These are phyloP conservation scores for Lablab purpureus DNA, from an alignment of 306 rosid species.

Conservation along the genomic window DNA sequence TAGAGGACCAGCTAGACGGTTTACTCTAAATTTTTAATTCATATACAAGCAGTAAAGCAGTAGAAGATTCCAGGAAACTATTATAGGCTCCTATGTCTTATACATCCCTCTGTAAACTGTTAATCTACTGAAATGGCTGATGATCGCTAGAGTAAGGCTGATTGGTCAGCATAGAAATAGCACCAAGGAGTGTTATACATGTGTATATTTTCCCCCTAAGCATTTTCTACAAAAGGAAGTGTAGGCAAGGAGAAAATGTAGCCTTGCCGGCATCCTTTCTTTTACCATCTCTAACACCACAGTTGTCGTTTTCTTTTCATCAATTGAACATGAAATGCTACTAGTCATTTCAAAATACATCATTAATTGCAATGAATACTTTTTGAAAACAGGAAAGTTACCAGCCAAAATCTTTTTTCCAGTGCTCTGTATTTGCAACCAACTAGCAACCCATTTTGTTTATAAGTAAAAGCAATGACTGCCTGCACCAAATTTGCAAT, in stretches of 20 bases:
- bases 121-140: constrained; percentile 4
- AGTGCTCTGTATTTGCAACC: constrained; percentile 88
- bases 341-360: neutral
- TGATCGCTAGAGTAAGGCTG: constrained; percentile 6
- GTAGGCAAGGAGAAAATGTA: neutral
- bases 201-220: neutral
- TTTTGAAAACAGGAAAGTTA: constrained; percentile 43
- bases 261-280: neutral
- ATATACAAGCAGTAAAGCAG: constrained; percentile 11
- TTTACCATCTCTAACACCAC: neutral
- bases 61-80: constrained; percentile 10
- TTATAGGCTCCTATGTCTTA: neutral
- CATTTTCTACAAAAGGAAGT: constrained; percentile 9
- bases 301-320: constrained; percentile 7
- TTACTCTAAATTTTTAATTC: constrained; percentile 3
- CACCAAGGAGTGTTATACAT: neutral
- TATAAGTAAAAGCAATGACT: constrained; percentile 83
- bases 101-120: neutral
- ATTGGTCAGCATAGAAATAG: neutral
- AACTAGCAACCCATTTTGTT: constrained; percentile 69
- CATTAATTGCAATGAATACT: neutral
- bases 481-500: constrained; percentile 53
- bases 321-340: constrained; percentile 5
- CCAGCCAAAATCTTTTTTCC: constrained; percentile 91
- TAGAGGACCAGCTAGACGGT: neutral